Evolutionary conservation across 352 stramenopile genomes (phyloP).

Genomic region (Thraustochytrium striatum): DNA sequence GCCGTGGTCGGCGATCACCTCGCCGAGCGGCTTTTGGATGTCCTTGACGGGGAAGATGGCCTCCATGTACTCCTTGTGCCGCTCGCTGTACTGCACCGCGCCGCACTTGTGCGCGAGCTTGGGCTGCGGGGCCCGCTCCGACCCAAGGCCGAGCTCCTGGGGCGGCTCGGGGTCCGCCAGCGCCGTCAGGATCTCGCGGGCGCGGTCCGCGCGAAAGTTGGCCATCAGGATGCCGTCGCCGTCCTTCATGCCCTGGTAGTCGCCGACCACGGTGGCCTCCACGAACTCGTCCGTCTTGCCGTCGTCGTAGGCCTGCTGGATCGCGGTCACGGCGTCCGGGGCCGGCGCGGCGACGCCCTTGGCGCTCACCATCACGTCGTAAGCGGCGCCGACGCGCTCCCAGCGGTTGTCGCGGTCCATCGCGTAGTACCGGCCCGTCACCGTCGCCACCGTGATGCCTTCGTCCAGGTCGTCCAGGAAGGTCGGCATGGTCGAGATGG

Average conservation of each 20-base stretch:
- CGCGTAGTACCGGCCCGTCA: slow-evolving; percentile 46
- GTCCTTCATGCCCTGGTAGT: slow-evolving; percentile 50
- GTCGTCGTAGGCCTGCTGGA: slow-evolving; percentile 48
- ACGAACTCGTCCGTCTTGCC: slow-evolving; percentile 47
- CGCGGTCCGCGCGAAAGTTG: slow-evolving; percentile 51
- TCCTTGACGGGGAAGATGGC: slow-evolving; percentile 44
- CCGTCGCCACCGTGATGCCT: slow-evolving; percentile 45
- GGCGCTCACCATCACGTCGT: slow-evolving; percentile 45
- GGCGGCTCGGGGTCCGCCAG: slow-evolving; percentile 39
- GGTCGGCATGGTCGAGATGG: slow-evolving; percentile 25
- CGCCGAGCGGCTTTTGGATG: slow-evolving; percentile 46
- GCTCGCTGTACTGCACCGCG: slow-evolving; percentile 43
- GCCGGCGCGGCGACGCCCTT: slow-evolving; percentile 12
- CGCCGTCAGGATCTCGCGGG: slow-evolving; percentile 48
- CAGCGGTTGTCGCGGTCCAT: slow-evolving; percentile 51
- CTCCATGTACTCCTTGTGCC: slow-evolving; percentile 32
- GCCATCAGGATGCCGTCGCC: slow-evolving; percentile 45
- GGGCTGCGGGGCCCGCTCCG: slow-evolving; percentile 1
- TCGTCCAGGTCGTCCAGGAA: slow-evolving; percentile 48
- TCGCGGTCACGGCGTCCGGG: slow-evolving; percentile 4
- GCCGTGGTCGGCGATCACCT: slow-evolving; percentile 45
- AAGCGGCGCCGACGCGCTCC: slow-evolving; percentile 44
- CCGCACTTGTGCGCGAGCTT: slow-evolving; percentile 22
- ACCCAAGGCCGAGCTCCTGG: slow-evolving; percentile 27
- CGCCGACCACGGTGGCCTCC: slow-evolving; percentile 40